Conservation (phyloP, 2,329 filamentous ascomycete species). For the Arthrobotrys sphaeroides region DNA sequence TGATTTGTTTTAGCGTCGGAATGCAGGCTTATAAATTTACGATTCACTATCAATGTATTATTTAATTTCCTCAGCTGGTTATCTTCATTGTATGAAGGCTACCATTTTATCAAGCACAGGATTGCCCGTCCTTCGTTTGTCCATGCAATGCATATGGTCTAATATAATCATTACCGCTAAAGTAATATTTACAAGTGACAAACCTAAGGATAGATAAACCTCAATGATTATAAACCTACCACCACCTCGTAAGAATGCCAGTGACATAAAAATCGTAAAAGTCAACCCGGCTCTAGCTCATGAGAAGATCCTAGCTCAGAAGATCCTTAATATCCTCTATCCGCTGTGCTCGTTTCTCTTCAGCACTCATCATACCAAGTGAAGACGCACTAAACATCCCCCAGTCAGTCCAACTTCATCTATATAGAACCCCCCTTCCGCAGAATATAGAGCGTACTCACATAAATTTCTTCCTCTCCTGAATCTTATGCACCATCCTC, state of each 20-base stretch:
- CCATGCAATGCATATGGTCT: no score
- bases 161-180: no score
- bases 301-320: conserved; percentile 71
- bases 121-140: no score
- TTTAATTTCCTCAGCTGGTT: background rate
- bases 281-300: no score
- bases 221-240: background rate
- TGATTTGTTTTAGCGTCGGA: background rate
- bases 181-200: background rate
- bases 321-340: conserved; percentile 95
- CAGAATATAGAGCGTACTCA: conserved; percentile 65
- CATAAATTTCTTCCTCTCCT: conserved; percentile 96
- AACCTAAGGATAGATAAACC: background rate
- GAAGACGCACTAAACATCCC: conserved; percentile 78
- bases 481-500: conserved; percentile 84
- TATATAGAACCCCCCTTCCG: background rate
- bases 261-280: background rate
- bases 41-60: no score
- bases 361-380: conserved; percentile 91
- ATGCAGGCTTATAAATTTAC: background rate
- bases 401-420: background rate
- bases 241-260: background rate
- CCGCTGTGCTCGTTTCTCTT: conserved; percentile 87
- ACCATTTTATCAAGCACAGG: background rate
- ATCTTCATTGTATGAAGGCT: background rate